Evolutionary conservation across 2,329 filamentous ascomycete species (phyloP), one percentile per base, ranked within the genome.

Genomic region (Penicillium sp.): DNA sequence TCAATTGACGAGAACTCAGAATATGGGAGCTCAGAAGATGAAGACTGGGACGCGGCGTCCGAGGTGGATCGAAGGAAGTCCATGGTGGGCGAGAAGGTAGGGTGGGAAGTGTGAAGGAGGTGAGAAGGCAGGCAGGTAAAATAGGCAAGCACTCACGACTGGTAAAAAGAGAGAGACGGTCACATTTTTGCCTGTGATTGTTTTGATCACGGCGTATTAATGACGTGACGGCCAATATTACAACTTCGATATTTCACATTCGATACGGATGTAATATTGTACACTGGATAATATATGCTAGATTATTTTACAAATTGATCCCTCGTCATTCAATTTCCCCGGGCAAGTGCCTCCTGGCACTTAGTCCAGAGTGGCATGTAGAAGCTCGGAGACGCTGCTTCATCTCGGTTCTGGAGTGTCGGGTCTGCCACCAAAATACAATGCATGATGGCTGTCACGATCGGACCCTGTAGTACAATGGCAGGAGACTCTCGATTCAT

Each of bases 391-490:
- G 60, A 58, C 1, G 53, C 60, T 11, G 60, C 58, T 46, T 58
- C 54, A 10, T 67, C 60, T n/a, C 71, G 58, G 9, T 65, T 52
- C 61, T 77, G 74, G 15, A 84, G 81, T 6, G 68, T 63, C 0
- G 82, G 82, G 61, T 88, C 82, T 0, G 81, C 84, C 8, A 85
- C 67, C 3, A 72, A 60, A 34, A 89, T 75, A 67, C 86, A 88
- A 0, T 75, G 71, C 66, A 80, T 76, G n/a, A 88, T 64, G 2
- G 80, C 73, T 1, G 72, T 58, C 47, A 78, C 78, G 5, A 89
- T 62, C 1, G 69, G 58, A 1, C 76, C 79, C 9, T 75, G 60
- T 0, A 81, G 72, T 25, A 61, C 51, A 16, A 90, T 77, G 0
- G 76, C 73, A 1, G 81, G 80, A 0, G 77, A 60, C 67, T 90